Conservation (phyloP, 2,329 filamentous ascomycete genomes). For the Cryoendolithus antarcticus region DNA sequence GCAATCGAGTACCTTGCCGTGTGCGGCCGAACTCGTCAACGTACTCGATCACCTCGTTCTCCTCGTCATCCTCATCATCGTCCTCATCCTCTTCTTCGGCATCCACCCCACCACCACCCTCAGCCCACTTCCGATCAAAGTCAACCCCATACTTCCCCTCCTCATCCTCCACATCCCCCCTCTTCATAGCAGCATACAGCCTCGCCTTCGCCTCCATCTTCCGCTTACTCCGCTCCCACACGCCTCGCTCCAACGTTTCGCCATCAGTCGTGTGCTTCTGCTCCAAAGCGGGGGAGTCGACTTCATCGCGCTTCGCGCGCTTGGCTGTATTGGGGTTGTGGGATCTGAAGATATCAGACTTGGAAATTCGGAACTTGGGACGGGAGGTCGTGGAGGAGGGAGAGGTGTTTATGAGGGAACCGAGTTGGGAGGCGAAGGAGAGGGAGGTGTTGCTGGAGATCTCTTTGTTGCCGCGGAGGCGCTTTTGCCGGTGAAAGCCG, state of each 20-base stretch:
- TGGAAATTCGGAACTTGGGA: conserved; percentile 33
- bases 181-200: conserved; percentile 79
- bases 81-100: conserved; percentile 33
- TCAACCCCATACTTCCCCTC: conserved; percentile 62
- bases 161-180: conserved; percentile 60
- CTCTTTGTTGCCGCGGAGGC: conserved; percentile 45
- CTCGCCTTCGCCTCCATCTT: conserved; percentile 85
- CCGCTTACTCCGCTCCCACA: conserved; percentile 55
- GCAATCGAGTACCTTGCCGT: conserved; percentile 56
- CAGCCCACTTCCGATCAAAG: conserved; percentile 93
- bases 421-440: conserved; percentile 79
- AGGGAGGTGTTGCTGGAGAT: conserved; percentile 59
- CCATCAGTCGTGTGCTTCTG: conserved; percentile 54
- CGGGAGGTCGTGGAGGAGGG: conserved; percentile 28
- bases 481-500: conserved; percentile 59
- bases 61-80: conserved; percentile 26
- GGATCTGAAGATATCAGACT: conserved; percentile 54
- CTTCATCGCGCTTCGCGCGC: conserved; percentile 49
- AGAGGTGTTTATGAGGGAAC: conserved; percentile 56
- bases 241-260: conserved; percentile 45
- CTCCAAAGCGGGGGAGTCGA: conserved; percentile 42
- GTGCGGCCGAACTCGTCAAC: conserved; percentile 87
- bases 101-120: conserved; percentile 26
- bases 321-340: conserved; percentile 48
- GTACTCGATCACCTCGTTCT: conserved; percentile 64